phyloP scores from a whole-genome alignment of 345 rosid species.

The Boechera divaricarpa region DNA sequence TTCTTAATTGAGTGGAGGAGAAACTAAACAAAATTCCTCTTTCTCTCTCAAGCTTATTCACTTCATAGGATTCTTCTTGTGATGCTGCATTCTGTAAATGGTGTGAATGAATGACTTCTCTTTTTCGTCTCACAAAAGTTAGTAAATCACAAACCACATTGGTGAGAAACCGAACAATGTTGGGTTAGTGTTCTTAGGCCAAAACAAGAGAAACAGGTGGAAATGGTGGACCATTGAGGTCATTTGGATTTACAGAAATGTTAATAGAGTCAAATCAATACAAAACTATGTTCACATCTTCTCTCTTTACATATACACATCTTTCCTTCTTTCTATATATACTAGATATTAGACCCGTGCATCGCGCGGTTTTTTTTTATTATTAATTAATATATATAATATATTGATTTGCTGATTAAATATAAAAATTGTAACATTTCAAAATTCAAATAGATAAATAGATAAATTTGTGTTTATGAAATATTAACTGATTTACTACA shows the following conservation, averaged over 20 bases:
- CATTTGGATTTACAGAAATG: slow-evolving; percentile 7
- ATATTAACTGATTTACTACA: no score
- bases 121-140: slow-evolving; percentile 3
- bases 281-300: slow-evolving; percentile 21
- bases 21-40: slow-evolving; percentile 15
- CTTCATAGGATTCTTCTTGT: not conserved
- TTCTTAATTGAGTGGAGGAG: not conserved
- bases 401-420: no score
- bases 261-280: slow-evolving; percentile 26
- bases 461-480: no score
- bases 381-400: no score
- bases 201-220: slow-evolving; percentile 18
- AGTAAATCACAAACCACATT: slow-evolving; percentile 12
- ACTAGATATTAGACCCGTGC: no score
- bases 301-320: not conserved
- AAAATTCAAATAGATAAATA: no score
- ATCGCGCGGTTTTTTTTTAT: no score
- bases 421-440: no score
- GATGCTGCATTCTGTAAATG: slow-evolving; percentile 1
- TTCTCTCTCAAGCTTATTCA: slow-evolving; percentile 25
- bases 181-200: slow-evolving; percentile 14
- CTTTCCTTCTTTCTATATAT: not conserved
- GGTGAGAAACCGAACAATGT: slow-evolving; percentile 34
- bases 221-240: slow-evolving; percentile 20
- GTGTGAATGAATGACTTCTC: slow-evolving; percentile 37